Evolutionary conservation across 306 rosid species (phyloP).

Genomic region (Urtica urens): DNA sequence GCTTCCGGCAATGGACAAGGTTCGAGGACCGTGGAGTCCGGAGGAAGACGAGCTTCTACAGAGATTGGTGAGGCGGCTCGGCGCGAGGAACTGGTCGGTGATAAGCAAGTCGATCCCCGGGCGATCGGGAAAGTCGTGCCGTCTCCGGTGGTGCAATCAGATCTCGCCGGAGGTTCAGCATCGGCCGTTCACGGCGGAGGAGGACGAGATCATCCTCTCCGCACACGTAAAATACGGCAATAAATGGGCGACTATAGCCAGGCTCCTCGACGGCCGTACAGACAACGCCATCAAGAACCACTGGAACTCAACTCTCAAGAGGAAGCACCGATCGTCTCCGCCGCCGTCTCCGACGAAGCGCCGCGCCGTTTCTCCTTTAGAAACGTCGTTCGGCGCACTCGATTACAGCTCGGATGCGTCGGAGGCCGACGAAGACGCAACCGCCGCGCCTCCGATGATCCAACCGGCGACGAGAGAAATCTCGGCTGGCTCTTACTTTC

Average conservation of each 20-base stretch:
- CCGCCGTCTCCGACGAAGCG: conserved; percentile 11
- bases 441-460: too few species aligned
- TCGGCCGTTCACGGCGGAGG: conserved; percentile 32
- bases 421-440: conserved; percentile 6
- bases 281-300: conserved; percentile 59
- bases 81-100: conserved; percentile 41
- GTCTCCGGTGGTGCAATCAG: conserved; percentile 57
- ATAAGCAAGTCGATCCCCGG: conserved; percentile 39
- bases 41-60: conserved; percentile 40
- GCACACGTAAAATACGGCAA: conserved; percentile 40
- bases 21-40: conserved; percentile 48
- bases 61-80: conserved; percentile 25
- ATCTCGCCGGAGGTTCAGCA: conserved; percentile 51
- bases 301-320: conserved; percentile 52
- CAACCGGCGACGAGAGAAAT: too few species aligned
- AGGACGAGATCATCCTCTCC: conserved; percentile 27
- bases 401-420: conserved; percentile 9
- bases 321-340: conserved; percentile 20
- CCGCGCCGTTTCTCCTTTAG: too few species aligned
- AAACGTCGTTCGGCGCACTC: too few species aligned
- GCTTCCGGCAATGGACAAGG: conserved; percentile 31
- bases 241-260: conserved; percentile 58
- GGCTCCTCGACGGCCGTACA: conserved; percentile 49
- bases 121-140: conserved; percentile 48
- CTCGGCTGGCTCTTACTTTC: too few species aligned